Percentiles rank a stretch among this genome's conserved stretches.
phyloP scores from a whole-genome alignment of 768 basidiomycete species.

The Phanerochaete sordida region DNA sequence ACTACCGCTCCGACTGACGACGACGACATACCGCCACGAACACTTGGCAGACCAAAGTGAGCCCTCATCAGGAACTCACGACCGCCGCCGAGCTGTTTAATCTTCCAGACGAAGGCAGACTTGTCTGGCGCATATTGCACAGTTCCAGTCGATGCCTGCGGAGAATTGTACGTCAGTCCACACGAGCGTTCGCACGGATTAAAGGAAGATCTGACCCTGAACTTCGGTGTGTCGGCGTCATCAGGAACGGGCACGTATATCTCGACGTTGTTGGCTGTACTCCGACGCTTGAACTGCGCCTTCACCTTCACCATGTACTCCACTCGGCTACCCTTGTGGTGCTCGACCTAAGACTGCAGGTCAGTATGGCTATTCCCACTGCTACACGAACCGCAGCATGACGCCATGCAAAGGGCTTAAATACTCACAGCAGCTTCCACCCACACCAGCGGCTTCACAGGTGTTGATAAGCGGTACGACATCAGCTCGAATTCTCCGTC shows the following conservation, averaged over 20 bases:
- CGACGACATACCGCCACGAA: constrained; percentile 78
- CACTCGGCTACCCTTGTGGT: constrained; percentile 87
- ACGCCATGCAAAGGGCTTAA: neutral
- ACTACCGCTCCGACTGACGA: neutral
- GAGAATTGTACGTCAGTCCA: neutral
- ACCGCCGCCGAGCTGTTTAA: constrained; percentile 94
- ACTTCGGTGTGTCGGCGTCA: constrained; percentile 97
- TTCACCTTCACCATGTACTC: constrained; percentile 96
- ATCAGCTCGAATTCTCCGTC: constrained; percentile 99
- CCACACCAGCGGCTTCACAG: constrained; percentile 96
- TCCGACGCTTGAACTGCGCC: constrained; percentile 96
- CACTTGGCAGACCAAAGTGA: constrained; percentile 94
- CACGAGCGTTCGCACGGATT: too few relatives aligned
- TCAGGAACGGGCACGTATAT: constrained; percentile 99
- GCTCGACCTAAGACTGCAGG: constrained; percentile 44
- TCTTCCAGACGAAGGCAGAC: constrained; percentile 98
- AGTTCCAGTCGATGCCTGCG: constrained; percentile 87
- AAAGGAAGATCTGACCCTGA: constrained; percentile 57
- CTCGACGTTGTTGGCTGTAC: constrained; percentile 97
- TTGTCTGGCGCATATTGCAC: constrained; percentile 98
- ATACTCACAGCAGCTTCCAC: constrained; percentile 82
- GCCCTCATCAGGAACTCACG: constrained; percentile 98
- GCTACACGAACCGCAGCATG: neutral
- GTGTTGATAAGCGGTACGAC: constrained; percentile 94
- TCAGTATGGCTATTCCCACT: too few relatives aligned